Evolutionary conservation across 352 stramenopile genomes (phyloP), one percentile per base, ranked within the genome.

Genomic region (Nothophytophthora sp.): DNA sequence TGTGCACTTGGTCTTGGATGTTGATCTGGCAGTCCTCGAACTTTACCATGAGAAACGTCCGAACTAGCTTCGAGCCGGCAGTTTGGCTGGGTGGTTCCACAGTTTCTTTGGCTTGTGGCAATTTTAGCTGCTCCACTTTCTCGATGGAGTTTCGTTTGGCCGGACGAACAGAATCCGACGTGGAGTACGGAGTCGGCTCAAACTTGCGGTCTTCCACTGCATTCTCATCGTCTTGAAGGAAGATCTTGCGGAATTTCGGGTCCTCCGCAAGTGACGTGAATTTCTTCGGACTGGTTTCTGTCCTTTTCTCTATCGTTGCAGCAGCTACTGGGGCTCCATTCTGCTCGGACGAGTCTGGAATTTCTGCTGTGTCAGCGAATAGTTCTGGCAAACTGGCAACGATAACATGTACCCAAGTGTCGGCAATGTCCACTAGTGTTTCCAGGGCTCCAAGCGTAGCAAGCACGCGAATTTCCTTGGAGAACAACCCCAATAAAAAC

Each of bases 11-110:
- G 29, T 92, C 80, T 59, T 90, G 81, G n/a, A 90, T 30, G 38
- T 63, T 89, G 28, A 92, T 71, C 59, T 94, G 83, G n/a, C 67
- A 84, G 44, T 94, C 83, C 55, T 87, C 67, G 23, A 92, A 88
- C 22, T 83, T 82, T 8, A 92, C 68, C 39, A 88, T 76, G 13
- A 92, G 55, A 34, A 88, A 88, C 2, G 76, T 64, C 7, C 81
- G 60, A 7, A 77, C 65, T n/a, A 78, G 8, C 8, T 59, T 64
- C 2, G 37, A 56, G 25, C 13, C 55, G 30, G 28, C 25, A 20
- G 19, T 20, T 25, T 28, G 49, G n/a, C n/a, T n/a, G 42, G 52
- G 30, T 8, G 49, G 23, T 22, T 44, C 29, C 1, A 20, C 29
- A 9, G 55, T 44, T 40, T 64, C 42, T 15, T 24, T 55, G 20